Evolutionary conservation across 2,329 filamentous ascomycete genomes (phyloP).

Genomic region (Penicillium freii): DNA sequence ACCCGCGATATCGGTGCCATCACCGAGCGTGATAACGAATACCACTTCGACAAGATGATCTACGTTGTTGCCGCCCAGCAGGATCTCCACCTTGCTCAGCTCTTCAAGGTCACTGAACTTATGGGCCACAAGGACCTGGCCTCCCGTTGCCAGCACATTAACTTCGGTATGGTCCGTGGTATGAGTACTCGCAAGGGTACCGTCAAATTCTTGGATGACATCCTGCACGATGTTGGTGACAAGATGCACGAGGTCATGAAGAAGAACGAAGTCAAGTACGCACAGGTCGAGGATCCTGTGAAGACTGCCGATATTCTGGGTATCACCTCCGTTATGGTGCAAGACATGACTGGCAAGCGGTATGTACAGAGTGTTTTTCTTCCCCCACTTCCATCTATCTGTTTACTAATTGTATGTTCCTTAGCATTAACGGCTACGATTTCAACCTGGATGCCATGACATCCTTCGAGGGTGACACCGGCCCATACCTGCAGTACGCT

Average conservation of each 20-base stretch:
- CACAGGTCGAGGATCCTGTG: slow-evolving; percentile 79
- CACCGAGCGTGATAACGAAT: slow-evolving; percentile 60
- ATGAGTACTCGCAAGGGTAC: slow-evolving; percentile 67
- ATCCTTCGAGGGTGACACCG: slow-evolving; percentile 65
- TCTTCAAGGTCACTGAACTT: slow-evolving; percentile 64
- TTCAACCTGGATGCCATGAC: slow-evolving; percentile 66
- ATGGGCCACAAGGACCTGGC: slow-evolving; percentile 62
- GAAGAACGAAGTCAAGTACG: slow-evolving; percentile 85
- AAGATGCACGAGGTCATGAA: slow-evolving; percentile 98
- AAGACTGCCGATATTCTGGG: slow-evolving; percentile 82
- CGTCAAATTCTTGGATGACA: slow-evolving; percentile 72
- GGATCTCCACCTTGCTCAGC: slow-evolving; percentile 62
- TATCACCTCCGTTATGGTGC: slow-evolving; percentile 94
- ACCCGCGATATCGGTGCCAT: slow-evolving; percentile 68
- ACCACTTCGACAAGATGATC: slow-evolving; percentile 66
- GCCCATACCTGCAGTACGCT: slow-evolving; percentile 65
- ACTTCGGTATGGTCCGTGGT: slow-evolving; percentile 65
- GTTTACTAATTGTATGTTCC: slow-evolving; percentile 42
- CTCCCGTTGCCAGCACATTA: slow-evolving; percentile 61
- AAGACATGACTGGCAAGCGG: slow-evolving; percentile 96
- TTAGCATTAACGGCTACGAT: slow-evolving; percentile 61
- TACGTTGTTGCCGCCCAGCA: slow-evolving; percentile 65
- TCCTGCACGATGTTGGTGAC: slow-evolving; percentile 76
- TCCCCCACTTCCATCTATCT: slow-evolving; percentile 33
- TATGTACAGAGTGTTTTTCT: slow-evolving; percentile 37